Evolutionary conservation across 176 grass and related monocot genomes (phyloP), one percentile per base, ranked within the genome.

Genomic region (Typha latifolia): DNA sequence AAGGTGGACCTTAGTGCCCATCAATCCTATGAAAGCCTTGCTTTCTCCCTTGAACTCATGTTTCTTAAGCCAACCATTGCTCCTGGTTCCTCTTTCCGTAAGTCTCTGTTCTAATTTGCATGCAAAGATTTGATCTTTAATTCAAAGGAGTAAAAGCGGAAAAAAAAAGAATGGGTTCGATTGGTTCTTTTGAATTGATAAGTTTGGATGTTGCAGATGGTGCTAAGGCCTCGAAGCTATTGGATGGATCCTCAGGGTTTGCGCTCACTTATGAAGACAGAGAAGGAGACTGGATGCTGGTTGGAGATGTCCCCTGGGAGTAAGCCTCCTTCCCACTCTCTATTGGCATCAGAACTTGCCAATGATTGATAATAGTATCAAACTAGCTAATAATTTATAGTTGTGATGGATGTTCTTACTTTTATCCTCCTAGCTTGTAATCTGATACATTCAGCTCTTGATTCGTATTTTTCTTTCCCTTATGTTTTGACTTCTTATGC

Each of bases 221-320:
- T 27, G 51, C 49, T 7, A 81, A 76, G 48, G 70, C 73, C 1
- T 66, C 78, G 48, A 96, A 79, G 31, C 67, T 90, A 67, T 66
- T 90, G 63, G 84, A 90, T 16, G 78, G 62, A 70, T 76, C 81
- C 7, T 82, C 77, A 0, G 84, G 85, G 19, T 96, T 84, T 64
- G 77, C 85, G 73, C 79, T 96, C 26, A 96, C 91, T 5, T 96
- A 96, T 0, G 91, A 96, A 84, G 91, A 96, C 68, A 85, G 72
- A 52, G 91, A 96, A 51, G 91, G 91, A 5, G 91, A 96, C 49
- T 96, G 91, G 91, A 96, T 96, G 91, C 81, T 96, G 12, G 87
- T 96, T 62, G 91, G 91, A 76, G 91, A 96, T 71, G 91, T 96
- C 61, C 91, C 91, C 9, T 96, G 91, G 91, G 81, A 82, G 87